Base-by-base conservation (phyloP, 2,329 filamentous ascomycete species). In the Chaetomium strumarium region DNA sequence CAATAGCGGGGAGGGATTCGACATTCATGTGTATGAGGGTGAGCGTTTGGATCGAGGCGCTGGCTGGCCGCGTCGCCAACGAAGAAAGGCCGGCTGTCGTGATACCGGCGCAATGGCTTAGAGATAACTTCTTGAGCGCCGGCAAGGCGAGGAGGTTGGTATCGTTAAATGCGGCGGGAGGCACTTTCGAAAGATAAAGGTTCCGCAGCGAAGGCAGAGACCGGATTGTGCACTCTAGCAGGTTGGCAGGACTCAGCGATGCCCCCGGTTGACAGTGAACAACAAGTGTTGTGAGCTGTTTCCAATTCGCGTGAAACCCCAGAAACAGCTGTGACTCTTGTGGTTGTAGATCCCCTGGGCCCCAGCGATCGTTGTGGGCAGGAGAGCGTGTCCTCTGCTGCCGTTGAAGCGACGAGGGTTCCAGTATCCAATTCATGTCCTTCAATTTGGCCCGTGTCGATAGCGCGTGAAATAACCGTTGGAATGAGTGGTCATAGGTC, bases 381-480 rank as follows among this genome's bases (percentile, higher is more conserved):
- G 55, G 52, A 24, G 56, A 62, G 16, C 63, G 66, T 37, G 59
- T 59, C n/a, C 64, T 62, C 54, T 68, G 66, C 55, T 67, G 68
- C 40, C 62, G 65, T 53, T 75, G 72, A 3, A 60, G 61, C 12
- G 64, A 61, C 4, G 67, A 65, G 0, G 58, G 57, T 56, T 78
- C 74, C 16, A 85, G 60, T 14, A 81, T 67, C 83, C 82, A 85
- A 37, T 76, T 73, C 69, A 82, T 80, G 56, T 82, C 75, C 60
- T 73, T 76, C 12, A 85, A 68, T 12, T 77, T 75, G 20, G 61
- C 64, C 24, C 83, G 71, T 0, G 81, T 81, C 7, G 80, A 79
- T 16, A 86, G 63, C 0, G 82, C 81, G 55, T 85, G 76, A 52
- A 80, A 76, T 10, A 83, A 69, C 43, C 76, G 75, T 62, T 72